Conservation (phyloP, 1,284 basidiomycete species). For the Tilletia walkeri region DNA sequence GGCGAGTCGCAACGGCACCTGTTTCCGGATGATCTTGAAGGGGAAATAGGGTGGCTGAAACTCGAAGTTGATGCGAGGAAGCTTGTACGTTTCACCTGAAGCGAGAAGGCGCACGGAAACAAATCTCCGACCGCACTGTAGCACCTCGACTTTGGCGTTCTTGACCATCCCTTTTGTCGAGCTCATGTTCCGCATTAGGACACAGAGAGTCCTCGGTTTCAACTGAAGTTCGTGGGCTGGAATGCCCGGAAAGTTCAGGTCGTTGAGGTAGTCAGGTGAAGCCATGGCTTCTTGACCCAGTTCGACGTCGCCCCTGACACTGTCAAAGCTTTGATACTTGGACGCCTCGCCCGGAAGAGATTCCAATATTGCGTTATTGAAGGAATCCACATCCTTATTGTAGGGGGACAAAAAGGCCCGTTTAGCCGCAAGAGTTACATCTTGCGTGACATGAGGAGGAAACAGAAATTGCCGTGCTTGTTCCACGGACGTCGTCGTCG, state of each 20-base stretch:
- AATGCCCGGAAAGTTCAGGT: not conserved
- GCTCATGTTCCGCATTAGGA: not conserved
- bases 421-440: not conserved
- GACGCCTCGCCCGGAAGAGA: not conserved
- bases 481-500: not conserved
- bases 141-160: not conserved
- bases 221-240: not conserved
- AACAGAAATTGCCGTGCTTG: not conserved
- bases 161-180: not conserved
- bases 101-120: not conserved
- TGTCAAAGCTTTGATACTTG: not conserved
- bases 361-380: not conserved
- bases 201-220: not conserved
- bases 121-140: not conserved
- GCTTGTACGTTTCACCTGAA: not conserved
- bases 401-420: not conserved
- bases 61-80: not conserved
- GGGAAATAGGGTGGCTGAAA: not conserved
- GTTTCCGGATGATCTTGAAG: not conserved
- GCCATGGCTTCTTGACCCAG: not conserved
- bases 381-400: not conserved
- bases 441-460: not conserved
- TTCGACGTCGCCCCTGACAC: not conserved
- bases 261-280: not conserved
- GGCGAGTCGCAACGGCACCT: not conserved